Percentiles rank a stretch among this genome's conserved stretches.
These are phyloP conservation scores for Lignosus rhinocerotis DNA, from an alignment of 1,284 basidiomycete species.

Conservation along the genomic window DNA sequence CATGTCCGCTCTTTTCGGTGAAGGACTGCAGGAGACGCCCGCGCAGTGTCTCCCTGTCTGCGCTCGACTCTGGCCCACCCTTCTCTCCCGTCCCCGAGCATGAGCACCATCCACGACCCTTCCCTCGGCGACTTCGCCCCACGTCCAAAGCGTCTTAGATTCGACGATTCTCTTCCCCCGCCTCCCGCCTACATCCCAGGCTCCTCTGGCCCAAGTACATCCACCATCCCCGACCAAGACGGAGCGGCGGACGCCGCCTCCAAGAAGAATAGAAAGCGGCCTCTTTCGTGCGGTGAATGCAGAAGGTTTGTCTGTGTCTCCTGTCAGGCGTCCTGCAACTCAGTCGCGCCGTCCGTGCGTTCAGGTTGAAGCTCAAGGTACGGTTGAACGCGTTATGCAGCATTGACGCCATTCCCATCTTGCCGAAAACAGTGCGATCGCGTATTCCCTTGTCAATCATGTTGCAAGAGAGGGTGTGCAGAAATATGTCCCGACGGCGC, in stretches of 20 bases:
- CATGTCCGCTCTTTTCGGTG: slow-evolving; percentile 31
- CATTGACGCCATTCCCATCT: slow-evolving; percentile 16
- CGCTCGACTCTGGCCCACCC: slow-evolving; percentile 12
- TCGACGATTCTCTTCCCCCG: slow-evolving; percentile 13
- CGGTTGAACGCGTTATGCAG: slow-evolving; percentile 10
- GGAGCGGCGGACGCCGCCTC: slow-evolving; percentile 25
- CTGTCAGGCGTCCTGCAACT: slow-evolving; percentile 4
- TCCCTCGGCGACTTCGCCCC: slow-evolving; percentile 28
- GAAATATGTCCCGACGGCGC: slow-evolving; percentile 61
- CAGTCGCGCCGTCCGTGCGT: slow-evolving; percentile 6
- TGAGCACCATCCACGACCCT: slow-evolving; percentile 21
- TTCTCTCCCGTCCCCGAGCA: slow-evolving; percentile 17
- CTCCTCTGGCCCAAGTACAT: slow-evolving; percentile 20
- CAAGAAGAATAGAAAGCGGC: slow-evolving; percentile 43
- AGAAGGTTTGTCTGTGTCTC: slow-evolving; percentile 42
- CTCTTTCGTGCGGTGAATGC: slow-evolving; percentile 59
- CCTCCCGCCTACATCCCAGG: slow-evolving; percentile 10
- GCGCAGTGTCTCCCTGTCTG: slow-evolving; percentile 17
- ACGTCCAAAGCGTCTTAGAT: slow-evolving; percentile 27
- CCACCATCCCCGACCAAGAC: slow-evolving; percentile 28
- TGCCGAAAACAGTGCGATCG: slow-evolving; percentile 50
- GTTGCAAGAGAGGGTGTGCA: slow-evolving; percentile 59
- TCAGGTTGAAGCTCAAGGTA: slow-evolving; percentile 58
- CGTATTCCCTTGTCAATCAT: slow-evolving; percentile 60
- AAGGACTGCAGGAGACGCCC: slow-evolving; percentile 7